Evolutionary conservation across 768 basidiomycete genomes (phyloP), one percentile per base, ranked within the genome.

Genomic region (Mycena pura): DNA sequence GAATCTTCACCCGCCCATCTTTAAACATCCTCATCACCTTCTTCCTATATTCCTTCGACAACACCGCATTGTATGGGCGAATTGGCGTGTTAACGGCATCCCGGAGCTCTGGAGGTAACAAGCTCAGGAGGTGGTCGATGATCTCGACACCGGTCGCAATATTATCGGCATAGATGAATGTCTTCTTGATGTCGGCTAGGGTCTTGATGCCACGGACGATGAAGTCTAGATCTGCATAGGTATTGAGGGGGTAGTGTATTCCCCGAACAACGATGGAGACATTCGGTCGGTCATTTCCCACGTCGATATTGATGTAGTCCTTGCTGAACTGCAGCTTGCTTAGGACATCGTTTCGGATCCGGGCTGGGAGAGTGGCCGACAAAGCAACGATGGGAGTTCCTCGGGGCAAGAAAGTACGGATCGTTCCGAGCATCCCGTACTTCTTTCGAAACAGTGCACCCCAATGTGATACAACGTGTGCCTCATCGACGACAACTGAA

Each of bases 401-500:
- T 3, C 44, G 54, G 0, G 44, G 54, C 0, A 56, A 44, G 25
- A 56, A 56, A 3, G 54, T 25, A 24, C 44, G 54, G 6, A 56
- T 19, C 5, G 21, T 56, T 0, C 54, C 54, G 17, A 56, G 11
- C 6, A 44, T 45, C 1, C 43, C 44, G 14, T 56, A 56, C 28
- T 56, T 56, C 25, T 56, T 56, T 14, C 54, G 44, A 44, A 56
- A 56, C 1, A 65, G 60, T 9, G 62, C 60, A 0, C 76, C 76
- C 77, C 77, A 79, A 38, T 76, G 75, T 0, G 74, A 75, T 2
- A 79, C 63, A 49, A 71, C 71, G 51, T 79, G 78, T 0, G 74
- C 75, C 60, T 79, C 74, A 44, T 78, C 76, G 14, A 77, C 53
- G 2, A 78, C 60, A 0, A 77, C 63, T 5, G 72, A 70, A 3